Base-by-base conservation (phyloP, 2,329 filamentous ascomycete genomes). In the Pyricularia grisea region DNA sequence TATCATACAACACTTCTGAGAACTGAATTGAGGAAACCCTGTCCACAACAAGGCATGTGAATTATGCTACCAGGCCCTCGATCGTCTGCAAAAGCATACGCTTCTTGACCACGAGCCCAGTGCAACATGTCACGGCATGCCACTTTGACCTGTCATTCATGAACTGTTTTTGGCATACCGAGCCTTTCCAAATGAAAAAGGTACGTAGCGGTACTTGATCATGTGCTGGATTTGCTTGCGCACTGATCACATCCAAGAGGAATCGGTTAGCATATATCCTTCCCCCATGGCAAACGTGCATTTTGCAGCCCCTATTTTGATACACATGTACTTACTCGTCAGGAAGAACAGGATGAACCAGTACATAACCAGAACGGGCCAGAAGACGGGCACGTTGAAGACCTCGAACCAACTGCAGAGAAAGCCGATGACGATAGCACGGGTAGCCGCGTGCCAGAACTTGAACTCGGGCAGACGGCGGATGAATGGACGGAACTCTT, bases 131-230 rank as follows among this genome's bases (percentile, higher is more conserved):
- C n/a, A 25, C 58, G 11, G 4, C 17, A 28, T 28, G 58, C 58
- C 14, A 17, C 58, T n/a, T 61, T 61, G n/a, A 6, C 25, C 4
- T 25, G 10, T 42, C 60, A 61, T 65, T 69, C 65, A 72, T 66
- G 68, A 71, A 81, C 82, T 88, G 81, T 83, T 86, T 82, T 89
- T 90, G 77, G 30, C 83, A 79, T 95, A 96, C 77, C 87, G 89
- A 72, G 92, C 85, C 87, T 97, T 97, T 80, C 94, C 94, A 73
- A 97, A 88, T 60, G 92, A 90, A 83, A 97, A 97, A 60, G 94
- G 93, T 33, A 97, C 93, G 78, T 97, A 99, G 82, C 94, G 92
- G 84, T 98, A 99, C 85, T 98, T 99, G 87, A 99, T 94, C 95
- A 99, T 99, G 83, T 98, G 95, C 83, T 99, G 95, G 75, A 99